Evolutionary conservation across 345 rosid genomes (phyloP), one percentile per base, ranked within the genome.

Genomic region (Jatropha curcas): DNA sequence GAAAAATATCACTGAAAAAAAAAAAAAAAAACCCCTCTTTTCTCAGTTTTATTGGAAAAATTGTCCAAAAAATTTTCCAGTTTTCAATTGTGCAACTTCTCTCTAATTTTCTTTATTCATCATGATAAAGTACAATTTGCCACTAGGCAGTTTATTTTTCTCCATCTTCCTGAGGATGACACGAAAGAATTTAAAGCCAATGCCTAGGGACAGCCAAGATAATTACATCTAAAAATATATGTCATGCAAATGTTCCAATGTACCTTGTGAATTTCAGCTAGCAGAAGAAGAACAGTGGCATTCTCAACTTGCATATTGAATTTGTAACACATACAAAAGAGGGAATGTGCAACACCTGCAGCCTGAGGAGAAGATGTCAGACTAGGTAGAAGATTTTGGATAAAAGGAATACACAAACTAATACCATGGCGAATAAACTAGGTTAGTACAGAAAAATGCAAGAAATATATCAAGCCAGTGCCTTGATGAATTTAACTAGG

Each of bases 211-310:
- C 10, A 52, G 59, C 45, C 22, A 55, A 17, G 16, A 14, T 24
- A 8, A 45, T n/a, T 41, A 55, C 19, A 8, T 37, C 25, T 22
- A 14, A 16, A 60, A 34, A 34, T 58, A 24, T 20, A 57, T 41
- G 22, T 57, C 41, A 7, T n/a, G 51, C 31, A 56, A 60, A 48
- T 50, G 31, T 31, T n/a, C 13, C 12, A 24, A 34, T 24, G 10
- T 71, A 95, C 99, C 98, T 89, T 89, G 88, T 92, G 98, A 78
- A 95, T 95, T 88, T 95, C 98, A 51, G 97, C 99, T 62, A 92
- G 89, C 78, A 95, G 76, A 77, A 95, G 94, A 81, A 95, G 99
- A 77, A 88, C 86, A 51, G 89, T 75, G 27, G 99, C 98, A 84
- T 88, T 92, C 78, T 91, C 90, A 67, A 91, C 92, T 80, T 88